Conservation (phyloP, 208 protist species). For the Leishmania mexicana region DNA sequence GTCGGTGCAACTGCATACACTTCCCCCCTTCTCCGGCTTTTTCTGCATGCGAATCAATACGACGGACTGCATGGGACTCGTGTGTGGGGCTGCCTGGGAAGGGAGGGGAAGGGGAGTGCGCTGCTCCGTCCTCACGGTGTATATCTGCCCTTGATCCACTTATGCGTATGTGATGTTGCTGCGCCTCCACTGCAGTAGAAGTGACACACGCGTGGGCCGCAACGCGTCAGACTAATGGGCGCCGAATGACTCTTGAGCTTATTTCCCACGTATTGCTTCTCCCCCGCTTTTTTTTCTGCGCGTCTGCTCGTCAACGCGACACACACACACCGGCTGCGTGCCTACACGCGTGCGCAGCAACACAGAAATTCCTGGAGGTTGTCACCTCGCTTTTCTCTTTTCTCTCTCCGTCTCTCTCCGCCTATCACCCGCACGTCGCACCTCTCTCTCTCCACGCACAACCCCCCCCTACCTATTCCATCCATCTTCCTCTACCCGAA, state of each 20-base stretch:
- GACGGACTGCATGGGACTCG: not conserved
- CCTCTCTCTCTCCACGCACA: not conserved
- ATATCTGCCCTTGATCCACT: not conserved
- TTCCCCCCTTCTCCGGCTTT: not conserved
- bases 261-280: not conserved
- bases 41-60: not conserved
- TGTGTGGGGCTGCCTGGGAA: not conserved
- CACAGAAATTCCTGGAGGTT: not conserved
- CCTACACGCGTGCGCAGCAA: not conserved
- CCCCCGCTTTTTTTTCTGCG: not conserved
- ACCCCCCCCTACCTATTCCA: not conserved
- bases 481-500: not conserved
- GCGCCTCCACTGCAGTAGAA: not conserved
- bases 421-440: not conserved
- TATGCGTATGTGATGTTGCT: not conserved
- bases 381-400: slow-evolving; percentile 1
- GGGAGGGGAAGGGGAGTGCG: not conserved
- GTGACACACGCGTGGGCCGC: not conserved
- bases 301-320: not conserved
- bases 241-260: not conserved
- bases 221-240: not conserved
- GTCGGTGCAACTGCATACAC: not conserved
- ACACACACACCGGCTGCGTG: not conserved
- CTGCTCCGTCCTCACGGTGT: not conserved
- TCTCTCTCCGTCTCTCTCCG: not conserved